Base-by-base conservation (phyloP, 352 stramenopile genomes). In the Globisporangium paddicum region DNA sequence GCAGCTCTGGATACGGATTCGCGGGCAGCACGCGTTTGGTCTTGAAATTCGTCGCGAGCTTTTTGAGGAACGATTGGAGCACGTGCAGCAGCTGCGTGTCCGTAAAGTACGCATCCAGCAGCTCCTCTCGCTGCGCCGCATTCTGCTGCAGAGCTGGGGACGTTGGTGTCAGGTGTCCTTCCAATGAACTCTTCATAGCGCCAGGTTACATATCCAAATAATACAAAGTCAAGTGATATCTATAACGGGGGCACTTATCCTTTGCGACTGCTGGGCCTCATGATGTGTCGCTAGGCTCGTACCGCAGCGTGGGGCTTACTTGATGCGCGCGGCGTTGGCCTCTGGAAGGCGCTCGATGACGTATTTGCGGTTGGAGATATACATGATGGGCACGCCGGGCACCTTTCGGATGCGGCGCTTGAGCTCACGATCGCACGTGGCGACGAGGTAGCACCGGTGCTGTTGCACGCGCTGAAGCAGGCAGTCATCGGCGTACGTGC, bases 401-500 rank as follows among this genome's bases (percentile, higher is more conserved):
- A 99, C 98, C 77, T 99, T 99, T 58, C 98, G 92, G 67, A 99
- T 98, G 45, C 97, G 87, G 44, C 96, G 93, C 78, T 98, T 98
- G 57, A 99, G 85, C 63, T 99, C 98, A 64, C 98, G 98, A 90
- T 99, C 98, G 80, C 97, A 99, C 11, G 98, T 99, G 25, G 98
- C 98, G 11, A 99, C 95, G 58, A 99, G 90, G 78, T 99, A 99
- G 78, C 98, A 99, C 57, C 96, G 90, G 65, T 98, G 94, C 93
- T 97, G 82, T 67, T 94, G 84, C 60, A 96, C 80, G 46, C 86
- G 84, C 69, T 93, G 75, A 32, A 98, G 75, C 42, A 99, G 75
- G 70, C 97, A 99, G 83, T 99, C 97, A 87, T 99, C 98, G n/a
- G 98, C 98, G 81, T 99, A 99, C 63, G 96, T 99, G 59, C 97